Base-by-base conservation (phyloP, 495 filamentous ascomycete species). In the Penicillium crystallinum region DNA sequence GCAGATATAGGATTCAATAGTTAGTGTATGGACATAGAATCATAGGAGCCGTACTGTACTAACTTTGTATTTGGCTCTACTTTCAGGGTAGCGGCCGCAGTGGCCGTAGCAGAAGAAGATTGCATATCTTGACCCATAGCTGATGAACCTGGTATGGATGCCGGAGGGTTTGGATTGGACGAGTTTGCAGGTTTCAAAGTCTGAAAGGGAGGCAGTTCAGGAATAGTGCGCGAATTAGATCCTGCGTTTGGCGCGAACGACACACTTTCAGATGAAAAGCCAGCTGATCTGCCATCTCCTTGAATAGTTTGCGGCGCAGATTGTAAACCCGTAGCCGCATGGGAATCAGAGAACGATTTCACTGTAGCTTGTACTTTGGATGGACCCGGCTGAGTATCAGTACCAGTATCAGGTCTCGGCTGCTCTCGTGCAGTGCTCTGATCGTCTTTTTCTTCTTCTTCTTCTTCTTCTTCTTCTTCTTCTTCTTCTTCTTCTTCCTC, bases 261-360 rank as follows among this genome's bases (percentile, higher is more conserved):
- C 3, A 31, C 6, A 9, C 5, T 8, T 9, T 31, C 29, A 31
- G 29, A 29, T 21, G 11, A 19, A 37, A 18, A 18, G 23, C 23
- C 3, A 27, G 23, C 7, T 3, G 23, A 7, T 3, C 7, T 27
- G 23, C 23, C 3, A 27, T 27, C 23, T 3, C 23, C 7, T 7
- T 27, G 23, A 27, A 7, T 27, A 27, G 23, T 27, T 27, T 7
- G 23, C 23, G 23, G 7, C 7, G 3, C 3, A 3, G 3, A 7
- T 27, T 3, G 23, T 7, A 7, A 27, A 3, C 23, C 7, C 23
- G 7, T 7, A 27, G 3, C 3, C 3, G 23, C 7, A 27, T 9
- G 50, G 8, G 50, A 39, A 9, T 23, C 30, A 29, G 49, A 52
- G 15, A 52, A 52, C 6, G 49, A 52, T 1, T 19, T 25, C 12